A percentile compares a stretch with the other conserved stretches of the same genome.
Conservation (phyloP, 2,329 filamentous ascomycete genomes). For the Mollisiaceae sp. region DNA sequence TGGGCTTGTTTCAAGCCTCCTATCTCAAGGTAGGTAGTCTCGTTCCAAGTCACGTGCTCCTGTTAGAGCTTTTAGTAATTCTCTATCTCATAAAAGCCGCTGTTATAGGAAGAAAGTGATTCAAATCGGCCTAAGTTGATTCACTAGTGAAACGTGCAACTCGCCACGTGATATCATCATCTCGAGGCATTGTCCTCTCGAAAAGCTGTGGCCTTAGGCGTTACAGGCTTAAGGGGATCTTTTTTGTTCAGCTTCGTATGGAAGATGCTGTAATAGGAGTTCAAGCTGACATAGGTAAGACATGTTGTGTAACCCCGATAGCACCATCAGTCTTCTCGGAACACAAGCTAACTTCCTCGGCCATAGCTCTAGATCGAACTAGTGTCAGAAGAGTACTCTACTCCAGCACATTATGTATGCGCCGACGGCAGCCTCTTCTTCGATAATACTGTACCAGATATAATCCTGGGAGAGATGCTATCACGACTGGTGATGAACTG, state of each 20-base stretch:
- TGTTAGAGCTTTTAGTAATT: too few species aligned
- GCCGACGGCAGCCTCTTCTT: not conserved
- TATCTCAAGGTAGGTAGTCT: constrained; percentile 51
- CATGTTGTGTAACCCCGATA: not conserved
- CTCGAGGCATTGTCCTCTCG: constrained; percentile 21
- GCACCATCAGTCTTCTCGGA: not conserved
- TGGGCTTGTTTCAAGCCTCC: too few species aligned
- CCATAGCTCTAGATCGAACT: not conserved
- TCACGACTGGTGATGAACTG: not conserved
- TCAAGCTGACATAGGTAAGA: not conserved
- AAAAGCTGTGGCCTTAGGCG: not conserved
- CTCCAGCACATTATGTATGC: not conserved
- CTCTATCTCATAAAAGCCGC: too few species aligned
- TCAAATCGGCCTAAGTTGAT: too few species aligned
- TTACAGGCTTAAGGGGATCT: not conserved
- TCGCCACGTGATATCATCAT: constrained; percentile 28
- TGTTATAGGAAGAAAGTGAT: too few species aligned
- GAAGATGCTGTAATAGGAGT: not conserved
- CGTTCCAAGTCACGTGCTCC: constrained; percentile 34
- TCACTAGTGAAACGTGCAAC: too few species aligned
- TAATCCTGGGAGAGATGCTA: not conserved
- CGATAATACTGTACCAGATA: not conserved
- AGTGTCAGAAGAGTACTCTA: not conserved
- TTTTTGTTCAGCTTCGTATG: not conserved
- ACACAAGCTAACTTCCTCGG: not conserved